Evolutionary conservation across 176 grass and related monocot species (phyloP).

Genomic region (Eragrostis nindensis): DNA sequence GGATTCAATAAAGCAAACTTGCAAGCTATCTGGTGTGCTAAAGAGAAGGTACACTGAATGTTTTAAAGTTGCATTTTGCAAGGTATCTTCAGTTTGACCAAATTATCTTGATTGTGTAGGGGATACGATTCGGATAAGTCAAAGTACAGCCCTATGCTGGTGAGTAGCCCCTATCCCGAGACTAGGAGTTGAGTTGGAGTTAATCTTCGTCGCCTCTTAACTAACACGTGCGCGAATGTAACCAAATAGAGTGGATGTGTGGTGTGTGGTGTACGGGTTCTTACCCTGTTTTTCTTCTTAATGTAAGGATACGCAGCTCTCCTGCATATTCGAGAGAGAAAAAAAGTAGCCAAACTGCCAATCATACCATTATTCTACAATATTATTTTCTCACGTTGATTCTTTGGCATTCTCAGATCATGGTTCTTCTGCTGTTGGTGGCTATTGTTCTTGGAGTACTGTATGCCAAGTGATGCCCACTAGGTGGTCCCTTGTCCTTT

Average conservation of each 20-base stretch:
- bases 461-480: slow-evolving; percentile 39
- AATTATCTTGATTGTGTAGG: slow-evolving; percentile 45
- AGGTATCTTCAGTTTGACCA: neutral
- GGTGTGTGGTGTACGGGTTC: too few species aligned
- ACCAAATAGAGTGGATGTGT: too few species aligned
- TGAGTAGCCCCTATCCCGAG: slow-evolving; percentile 55
- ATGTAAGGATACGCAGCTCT: too few species aligned
- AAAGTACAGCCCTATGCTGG: slow-evolving; percentile 61
- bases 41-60: slow-evolving; percentile 70
- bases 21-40: slow-evolving; percentile 66
- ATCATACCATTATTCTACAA: neutral
- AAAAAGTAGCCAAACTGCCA: too few species aligned
- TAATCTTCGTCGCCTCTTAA: too few species aligned
- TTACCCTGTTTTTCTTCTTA: too few species aligned
- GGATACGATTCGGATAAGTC: slow-evolving; percentile 59
- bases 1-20: slow-evolving; percentile 70
- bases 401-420: slow-evolving; percentile 50
- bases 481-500: neutral
- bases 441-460: slow-evolving; percentile 66
- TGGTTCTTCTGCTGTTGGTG: slow-evolving; percentile 60
- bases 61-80: slow-evolving; percentile 22
- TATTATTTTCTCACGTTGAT: slow-evolving; percentile 33
- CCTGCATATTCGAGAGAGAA: too few species aligned
- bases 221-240: too few species aligned
- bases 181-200: too few species aligned